Base-by-base conservation (phyloP, 2,329 filamentous ascomycete species). In the Rugonectria rugulosa region DNA sequence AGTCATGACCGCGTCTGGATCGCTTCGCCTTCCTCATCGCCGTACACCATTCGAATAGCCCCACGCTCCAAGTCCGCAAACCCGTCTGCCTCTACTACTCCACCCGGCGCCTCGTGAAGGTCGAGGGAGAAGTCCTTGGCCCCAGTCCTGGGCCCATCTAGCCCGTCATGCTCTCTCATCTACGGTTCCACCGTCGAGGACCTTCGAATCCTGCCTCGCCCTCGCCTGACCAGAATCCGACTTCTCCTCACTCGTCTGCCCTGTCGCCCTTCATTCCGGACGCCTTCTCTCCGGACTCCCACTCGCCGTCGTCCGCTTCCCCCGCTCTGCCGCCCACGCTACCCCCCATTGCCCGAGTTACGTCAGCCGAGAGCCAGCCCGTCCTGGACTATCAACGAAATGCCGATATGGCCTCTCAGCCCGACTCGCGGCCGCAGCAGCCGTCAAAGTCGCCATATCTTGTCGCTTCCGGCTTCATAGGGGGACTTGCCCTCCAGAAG, bases 101-200 rank as follows among this genome's bases (percentile, higher is more conserved):
- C 54, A 49, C 47, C 24, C 50, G 57, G 53, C 56, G 59, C 59
- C 45, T 36, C 53, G 53, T 63, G 52, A 56, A 61, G 34, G 53
- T 63, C 57, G 40, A 53, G 40, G 37, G 19, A 15, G 9, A 15
- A 40, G 37, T 40, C 37, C 37, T 46, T 31, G 51, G 48, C 51
- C 37, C 56, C 61, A 62, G 29, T 46, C 31, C 36, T 46, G 51
- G 53, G 57, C 59, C 56, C 53, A 61, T 56, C 38, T 42, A 58
- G 62, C 61, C 63, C 60, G 61, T 55, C 59, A 82, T 83, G 80
- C 74, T 82, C 48, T 81, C 80, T 61, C 78, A 81, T 71, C 76
- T 85, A 42, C 81, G 82, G 66, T 85, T 86, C 72, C 83, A 85
- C 65, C 80, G 83, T 64, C 80, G 82, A 66, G 81, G 76, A 42